Conservation (phyloP, 495 filamentous ascomycete genomes). For the Recurvomyces mirabilis region DNA sequence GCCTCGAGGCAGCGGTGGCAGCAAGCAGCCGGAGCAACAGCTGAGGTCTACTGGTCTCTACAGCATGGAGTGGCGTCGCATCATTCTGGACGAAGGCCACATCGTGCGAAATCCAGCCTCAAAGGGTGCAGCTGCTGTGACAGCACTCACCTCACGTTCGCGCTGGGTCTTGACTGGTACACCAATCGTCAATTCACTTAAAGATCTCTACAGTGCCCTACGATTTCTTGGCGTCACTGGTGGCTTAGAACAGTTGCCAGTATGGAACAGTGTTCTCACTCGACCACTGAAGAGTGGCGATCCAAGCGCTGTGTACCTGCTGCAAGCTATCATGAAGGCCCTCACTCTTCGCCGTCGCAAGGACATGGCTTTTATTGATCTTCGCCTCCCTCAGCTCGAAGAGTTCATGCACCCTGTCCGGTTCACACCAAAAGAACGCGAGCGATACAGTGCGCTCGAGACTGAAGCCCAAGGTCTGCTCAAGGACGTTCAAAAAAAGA, state of each 20-base stretch:
- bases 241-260: conserved; percentile 51
- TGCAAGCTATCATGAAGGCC: conserved; percentile 71
- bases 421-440: conserved; percentile 62
- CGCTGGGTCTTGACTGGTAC: conserved; percentile 72
- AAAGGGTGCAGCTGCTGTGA: conserved; percentile 58
- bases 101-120: conserved; percentile 69
- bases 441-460: conserved; percentile 70
- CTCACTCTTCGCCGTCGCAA: conserved; percentile 77
- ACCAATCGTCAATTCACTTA: conserved; percentile 56
- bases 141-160: conserved; percentile 53
- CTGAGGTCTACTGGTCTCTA: conserved; percentile 39
- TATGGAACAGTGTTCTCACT: conserved; percentile 63
- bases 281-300: conserved; percentile 55
- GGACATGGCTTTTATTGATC: conserved; percentile 80
- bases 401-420: conserved; percentile 72
- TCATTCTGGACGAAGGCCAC: conserved; percentile 85
- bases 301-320: conserved; percentile 46
- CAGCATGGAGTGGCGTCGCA: conserved; percentile 62
- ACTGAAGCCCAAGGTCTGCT: conserved; percentile 66
- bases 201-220: conserved; percentile 71
- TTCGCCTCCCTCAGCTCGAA: conserved; percentile 65
- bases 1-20: conserved; percentile 29
- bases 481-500: conserved; percentile 41
- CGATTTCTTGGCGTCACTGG: conserved; percentile 69
- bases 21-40: conserved; percentile 12